These are phyloP conservation scores for Luvunga scandens DNA, from an alignment of 345 rosid species.

Conservation along the genomic window DNA sequence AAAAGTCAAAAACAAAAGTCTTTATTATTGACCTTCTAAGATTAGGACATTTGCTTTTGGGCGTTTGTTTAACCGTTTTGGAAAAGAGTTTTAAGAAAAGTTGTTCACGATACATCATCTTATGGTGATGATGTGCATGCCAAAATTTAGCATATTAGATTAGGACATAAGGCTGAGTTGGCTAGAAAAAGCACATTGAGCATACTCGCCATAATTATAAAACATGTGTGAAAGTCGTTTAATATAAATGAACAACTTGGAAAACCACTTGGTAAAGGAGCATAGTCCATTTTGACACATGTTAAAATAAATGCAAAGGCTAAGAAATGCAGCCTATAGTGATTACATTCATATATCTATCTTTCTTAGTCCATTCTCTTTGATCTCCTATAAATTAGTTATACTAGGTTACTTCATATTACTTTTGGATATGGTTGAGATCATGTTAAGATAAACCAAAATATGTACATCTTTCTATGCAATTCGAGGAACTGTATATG, in stretches of 20 bases:
- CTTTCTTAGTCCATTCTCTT: neutral
- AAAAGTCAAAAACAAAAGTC: too few species aligned
- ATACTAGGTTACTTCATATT: neutral
- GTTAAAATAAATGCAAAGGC: neutral
- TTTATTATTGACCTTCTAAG: too few species aligned
- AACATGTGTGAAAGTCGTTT: neutral
- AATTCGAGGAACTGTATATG: too few species aligned
- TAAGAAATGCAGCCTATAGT: too few species aligned
- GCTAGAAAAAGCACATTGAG: neutral
- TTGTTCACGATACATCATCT: neutral
- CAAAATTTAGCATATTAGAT: neutral
- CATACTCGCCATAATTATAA: too few species aligned
- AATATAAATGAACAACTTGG: neutral
- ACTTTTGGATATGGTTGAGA: too few species aligned
- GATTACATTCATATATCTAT: neutral
- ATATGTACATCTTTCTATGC: too few species aligned
- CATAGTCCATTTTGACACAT: neutral
- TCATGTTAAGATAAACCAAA: too few species aligned
- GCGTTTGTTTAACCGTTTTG: neutral
- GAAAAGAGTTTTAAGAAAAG: neutral
- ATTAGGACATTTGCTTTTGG: neutral
- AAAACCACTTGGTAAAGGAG: neutral
- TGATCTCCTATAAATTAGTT: neutral
- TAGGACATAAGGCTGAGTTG: neutral
- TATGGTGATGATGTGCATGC: neutral